A percentile compares a stretch with the other conserved stretches of the same genome.
Evolutionary conservation across 805 yeast species (phyloP).

Genomic region (Ogataea nonfermentans): DNA sequence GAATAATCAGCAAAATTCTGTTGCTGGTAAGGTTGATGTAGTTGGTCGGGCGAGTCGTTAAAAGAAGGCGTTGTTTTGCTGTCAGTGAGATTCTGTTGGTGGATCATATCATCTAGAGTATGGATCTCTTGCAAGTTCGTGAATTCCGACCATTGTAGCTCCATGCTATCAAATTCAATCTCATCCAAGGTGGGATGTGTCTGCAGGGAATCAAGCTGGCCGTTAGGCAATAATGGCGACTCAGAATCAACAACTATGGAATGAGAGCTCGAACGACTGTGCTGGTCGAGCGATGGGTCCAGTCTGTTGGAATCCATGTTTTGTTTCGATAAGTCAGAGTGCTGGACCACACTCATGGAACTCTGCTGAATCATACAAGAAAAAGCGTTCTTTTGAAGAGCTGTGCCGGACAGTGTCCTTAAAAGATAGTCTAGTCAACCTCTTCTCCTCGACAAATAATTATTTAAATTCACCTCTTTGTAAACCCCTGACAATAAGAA

Average conservation of each 20-base stretch:
- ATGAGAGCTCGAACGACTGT: neutral
- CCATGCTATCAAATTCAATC: slow-evolving; percentile 23
- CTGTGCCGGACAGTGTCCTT: neutral
- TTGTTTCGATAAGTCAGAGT: slow-evolving; percentile 1
- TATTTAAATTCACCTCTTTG: neutral
- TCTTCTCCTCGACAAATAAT: slow-evolving; percentile 2
- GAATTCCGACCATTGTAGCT: slow-evolving; percentile 25
- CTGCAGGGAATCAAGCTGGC: neutral
- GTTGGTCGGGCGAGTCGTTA: slow-evolving; percentile 4
- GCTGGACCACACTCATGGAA: slow-evolving; percentile 3
- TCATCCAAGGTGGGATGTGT: slow-evolving; percentile 9
- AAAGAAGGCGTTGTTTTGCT: slow-evolving; percentile 1
- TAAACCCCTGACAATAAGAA: neutral
- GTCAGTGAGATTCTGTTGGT: slow-evolving; percentile 7
- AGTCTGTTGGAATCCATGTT: neutral
- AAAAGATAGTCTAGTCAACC: neutral
- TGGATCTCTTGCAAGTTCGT: slow-evolving; percentile 26
- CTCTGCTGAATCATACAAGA: slow-evolving; percentile 10
- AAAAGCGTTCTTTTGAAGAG: neutral
- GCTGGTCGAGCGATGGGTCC: slow-evolving; percentile 1
- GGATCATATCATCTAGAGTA: slow-evolving; percentile 22
- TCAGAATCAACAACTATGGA: neutral
- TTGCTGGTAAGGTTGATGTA: neutral
- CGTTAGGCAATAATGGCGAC: neutral
- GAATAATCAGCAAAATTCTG: neutral